Base-by-base conservation (phyloP, 2,329 filamentous ascomycete species). In the Geosmithia putterillii region DNA sequence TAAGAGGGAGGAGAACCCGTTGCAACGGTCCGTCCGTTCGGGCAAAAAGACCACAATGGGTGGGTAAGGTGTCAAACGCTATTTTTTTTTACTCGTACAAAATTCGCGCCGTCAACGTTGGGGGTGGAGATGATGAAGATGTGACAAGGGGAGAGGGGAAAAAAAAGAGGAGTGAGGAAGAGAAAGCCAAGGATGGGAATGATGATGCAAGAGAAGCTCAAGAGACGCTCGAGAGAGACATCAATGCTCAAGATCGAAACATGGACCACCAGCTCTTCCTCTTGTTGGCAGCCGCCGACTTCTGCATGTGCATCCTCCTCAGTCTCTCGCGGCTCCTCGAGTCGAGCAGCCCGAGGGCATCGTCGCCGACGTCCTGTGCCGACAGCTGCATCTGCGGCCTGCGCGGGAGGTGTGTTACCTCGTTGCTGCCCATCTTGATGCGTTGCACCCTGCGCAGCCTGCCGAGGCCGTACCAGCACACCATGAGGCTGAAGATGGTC, bases 391-490 rank as follows among this genome's bases (percentile, higher is more conserved):
- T 12, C 28, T 32, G 28, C 28, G 28, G 28, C 28, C 28, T 32
- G 46, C 51, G 57, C 3, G 63, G 59, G 38, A 63, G 55, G 50
- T 68, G 65, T 2, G 63, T 59, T 38, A 63, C 56, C 50, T 68
- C 66, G 43, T 60, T 61, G 47, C 63, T 60, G 55, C 63, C 89
- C 87, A 95, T 95, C 57, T 83, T 86, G 49, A 95, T 80, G 47
- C 87, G 76, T 67, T 94, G 87, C 21, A 95, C 84, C 57, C 83
- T 84, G 50, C 86, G 79, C 49, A 98, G 73, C 62, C 87, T 94
- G 42, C 74, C 71, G 40, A 96, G 72, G 5, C 92, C 89, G 62
- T 90, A 95, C 54, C 77, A 74, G 65, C 85, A 90, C 42, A 95
- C 85, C 8, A 89, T 53, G 44, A 81, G 73, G 14, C 86, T 86